Base-by-base conservation (phyloP, 2,329 filamentous ascomycete species). In the Aspergillus sp. region DNA sequence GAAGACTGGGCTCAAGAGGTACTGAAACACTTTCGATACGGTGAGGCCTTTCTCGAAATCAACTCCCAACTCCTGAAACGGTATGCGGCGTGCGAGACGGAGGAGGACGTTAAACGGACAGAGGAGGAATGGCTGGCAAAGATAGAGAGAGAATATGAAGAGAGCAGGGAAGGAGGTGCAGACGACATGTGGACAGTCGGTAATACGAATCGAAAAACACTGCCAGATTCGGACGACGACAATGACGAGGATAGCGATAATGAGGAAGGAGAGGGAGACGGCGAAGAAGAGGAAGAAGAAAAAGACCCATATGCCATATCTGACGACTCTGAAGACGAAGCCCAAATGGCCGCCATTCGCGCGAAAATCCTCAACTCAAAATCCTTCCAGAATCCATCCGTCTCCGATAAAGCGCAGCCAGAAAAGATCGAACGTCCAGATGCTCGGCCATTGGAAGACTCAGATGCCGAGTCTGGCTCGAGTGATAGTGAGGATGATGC, bases 281-380 rank as follows among this genome's bases (percentile, higher is more conserved):
- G 81, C 0, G 78, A 80, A 0, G 73, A 74, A 21, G 75, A 74
- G 19, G 76, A 75, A 21, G 77, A 79, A 4, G 77, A 78, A 17
- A 78, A 80, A 64, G 90, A 95, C 66, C 87, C 87, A 0, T 93
- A 88, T 67, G 88, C 85, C 54, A 84, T 96, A 46, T 91, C 91
- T 9, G 89, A 92, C 55, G 88, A 91, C 65, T 86, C 85, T 33
- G 90, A 90, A 56, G 89, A 96, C 57, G 91, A 96, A 66, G 90
- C 90, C 52, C 88, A 92, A 70, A 98, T 98, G 93, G 93, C 91
- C 37, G 93, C 96, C 69, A 88, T 99, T 52, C 85, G 95, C 49
- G 86, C 89, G 55, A 90, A 91, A 66, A 91, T 98, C n/a, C 83
- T 99, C 2, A 90, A 89, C 6, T 96, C 93, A 6, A 97, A 93